phyloP scores from a whole-genome alignment of 2,329 filamentous ascomycete genomes.

The Fusarium mangiferae region DNA sequence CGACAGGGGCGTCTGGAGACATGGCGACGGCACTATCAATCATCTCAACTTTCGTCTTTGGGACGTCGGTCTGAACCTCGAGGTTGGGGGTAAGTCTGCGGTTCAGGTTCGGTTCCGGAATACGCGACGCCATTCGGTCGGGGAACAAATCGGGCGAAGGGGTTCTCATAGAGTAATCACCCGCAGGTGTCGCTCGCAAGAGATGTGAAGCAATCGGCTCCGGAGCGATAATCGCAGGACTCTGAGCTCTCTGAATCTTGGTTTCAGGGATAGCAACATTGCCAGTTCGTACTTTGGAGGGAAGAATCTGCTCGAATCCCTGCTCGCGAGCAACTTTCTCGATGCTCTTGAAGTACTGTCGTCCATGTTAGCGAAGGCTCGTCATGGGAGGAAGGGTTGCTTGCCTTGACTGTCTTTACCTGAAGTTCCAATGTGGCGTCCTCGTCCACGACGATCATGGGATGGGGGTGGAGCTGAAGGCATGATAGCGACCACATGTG shows the following conservation, averaged over 20 bases:
- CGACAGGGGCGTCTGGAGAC: slow-evolving; percentile 63
- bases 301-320: slow-evolving; percentile 67
- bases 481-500: slow-evolving; percentile 92
- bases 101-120: slow-evolving; percentile 59
- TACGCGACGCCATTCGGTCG: slow-evolving; percentile 69
- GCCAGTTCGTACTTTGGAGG: slow-evolving; percentile 65
- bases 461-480: slow-evolving; percentile 82
- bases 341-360: slow-evolving; percentile 76
- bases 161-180: slow-evolving; percentile 65
- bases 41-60: slow-evolving; percentile 56
- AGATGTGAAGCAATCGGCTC: slow-evolving; percentile 67
- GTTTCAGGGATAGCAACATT: slow-evolving; percentile 53
- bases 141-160: slow-evolving; percentile 70
- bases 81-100: slow-evolving; percentile 58
- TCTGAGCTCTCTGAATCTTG: slow-evolving; percentile 56
- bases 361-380: not conserved
- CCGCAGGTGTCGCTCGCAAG: slow-evolving; percentile 64
- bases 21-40: slow-evolving; percentile 59
- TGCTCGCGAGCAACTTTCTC: slow-evolving; percentile 69
- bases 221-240: slow-evolving; percentile 61
- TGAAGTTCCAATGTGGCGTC: slow-evolving; percentile 79
- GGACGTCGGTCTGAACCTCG: slow-evolving; percentile 63
- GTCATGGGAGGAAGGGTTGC: not conserved
- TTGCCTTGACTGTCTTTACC: slow-evolving; percentile 76
- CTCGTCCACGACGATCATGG: slow-evolving; percentile 85